These are phyloP conservation scores for Didymella segeticola DNA, from an alignment of 2,329 filamentous ascomycete genomes.

Conservation along the genomic window DNA sequence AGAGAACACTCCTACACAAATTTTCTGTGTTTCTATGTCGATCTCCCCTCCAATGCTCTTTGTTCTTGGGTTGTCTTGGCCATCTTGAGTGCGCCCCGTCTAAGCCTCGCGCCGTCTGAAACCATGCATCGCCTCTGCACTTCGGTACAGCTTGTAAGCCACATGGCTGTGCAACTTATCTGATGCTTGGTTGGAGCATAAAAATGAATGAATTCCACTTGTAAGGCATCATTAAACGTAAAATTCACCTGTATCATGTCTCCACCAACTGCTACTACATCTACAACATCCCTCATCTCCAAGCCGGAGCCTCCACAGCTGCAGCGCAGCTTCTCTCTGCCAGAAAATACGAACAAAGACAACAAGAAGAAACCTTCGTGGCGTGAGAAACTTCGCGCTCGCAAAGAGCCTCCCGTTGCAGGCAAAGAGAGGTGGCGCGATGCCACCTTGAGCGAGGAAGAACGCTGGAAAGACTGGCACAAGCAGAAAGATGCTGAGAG, in stretches of 20 bases:
- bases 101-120: constrained; percentile 1
- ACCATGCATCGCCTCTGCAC: not conserved
- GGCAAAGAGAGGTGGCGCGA: constrained; percentile 35
- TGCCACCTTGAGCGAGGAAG: constrained; percentile 29
- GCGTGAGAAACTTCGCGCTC: constrained; percentile 16
- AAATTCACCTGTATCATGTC: not conserved
- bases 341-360: not conserved
- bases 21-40: not conserved
- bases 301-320: constrained; percentile 1
- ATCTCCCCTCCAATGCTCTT: not conserved
- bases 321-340: constrained; percentile 6
- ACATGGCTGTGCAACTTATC: constrained; percentile 2
- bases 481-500: constrained; percentile 34
- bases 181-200: not conserved
- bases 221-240: no score
- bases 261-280: not conserved
- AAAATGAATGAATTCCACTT: not conserved
- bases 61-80: not conserved
- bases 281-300: not conserved
- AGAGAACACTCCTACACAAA: not conserved
- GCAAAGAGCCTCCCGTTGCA: constrained; percentile 1
- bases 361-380: constrained; percentile 8
- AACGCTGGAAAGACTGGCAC: constrained; percentile 38
- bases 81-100: not conserved
- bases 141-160: not conserved